Conservation (phyloP, 2,329 filamentous ascomycete genomes). For the Monilinia laxa region DNA sequence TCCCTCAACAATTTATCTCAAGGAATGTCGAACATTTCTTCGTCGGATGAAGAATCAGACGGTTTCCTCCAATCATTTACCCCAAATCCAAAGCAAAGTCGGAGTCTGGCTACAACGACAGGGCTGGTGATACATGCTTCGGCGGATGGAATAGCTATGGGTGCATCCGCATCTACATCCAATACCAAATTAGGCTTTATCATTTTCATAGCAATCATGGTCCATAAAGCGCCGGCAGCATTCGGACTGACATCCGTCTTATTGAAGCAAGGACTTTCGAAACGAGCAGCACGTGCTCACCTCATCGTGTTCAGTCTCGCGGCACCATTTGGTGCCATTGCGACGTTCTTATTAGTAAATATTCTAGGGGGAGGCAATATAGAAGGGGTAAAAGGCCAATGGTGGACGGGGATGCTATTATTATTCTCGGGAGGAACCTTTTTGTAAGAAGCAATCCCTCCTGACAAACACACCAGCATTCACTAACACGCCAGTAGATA, state of each 20-base stretch:
- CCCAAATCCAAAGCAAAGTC: slow-evolving; percentile 57
- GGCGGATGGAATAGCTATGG: slow-evolving; percentile 93
- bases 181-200: slow-evolving; percentile 80
- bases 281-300: slow-evolving; percentile 79
- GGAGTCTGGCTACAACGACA: slow-evolving; percentile 78
- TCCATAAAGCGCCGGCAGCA: slow-evolving; percentile 93
- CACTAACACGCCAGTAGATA: slow-evolving; percentile 58
- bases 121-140: slow-evolving; percentile 95
- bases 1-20: slow-evolving; percentile 78
- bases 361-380: slow-evolving; percentile 64
- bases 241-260: slow-evolving; percentile 91
- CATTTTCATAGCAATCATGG: slow-evolving; percentile 94
- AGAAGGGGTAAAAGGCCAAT: slow-evolving; percentile 57
- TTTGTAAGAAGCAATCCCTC: slow-evolving; percentile 60
- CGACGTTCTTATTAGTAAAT: slow-evolving; percentile 78
- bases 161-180: slow-evolving; percentile 76
- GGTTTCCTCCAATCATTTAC: slow-evolving; percentile 59
- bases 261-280: slow-evolving; percentile 86
- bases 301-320: slow-evolving; percentile 89
- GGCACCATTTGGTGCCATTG: slow-evolving; percentile 79
- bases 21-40: slow-evolving; percentile 43
- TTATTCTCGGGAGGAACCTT: slow-evolving; percentile 97
- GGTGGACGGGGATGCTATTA: slow-evolving; percentile 89
- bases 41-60: slow-evolving; percentile 53
- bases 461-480: not conserved